phyloP scores from a whole-genome alignment of 2,329 filamentous ascomycete genomes.

The Colletotrichum sp. region DNA sequence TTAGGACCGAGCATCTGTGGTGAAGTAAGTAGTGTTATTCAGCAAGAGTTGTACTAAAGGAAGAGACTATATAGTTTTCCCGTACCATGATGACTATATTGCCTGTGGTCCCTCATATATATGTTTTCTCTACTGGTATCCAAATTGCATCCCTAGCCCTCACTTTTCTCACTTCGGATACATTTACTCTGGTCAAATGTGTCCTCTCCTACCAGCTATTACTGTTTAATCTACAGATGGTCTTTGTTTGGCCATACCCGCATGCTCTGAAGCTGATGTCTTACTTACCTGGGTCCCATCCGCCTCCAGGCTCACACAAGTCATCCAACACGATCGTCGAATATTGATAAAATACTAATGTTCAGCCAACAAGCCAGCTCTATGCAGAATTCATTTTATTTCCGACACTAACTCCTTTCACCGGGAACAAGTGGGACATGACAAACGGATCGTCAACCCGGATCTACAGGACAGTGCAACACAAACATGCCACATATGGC shows the following conservation, averaged over 20 bases:
- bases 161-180: neutral
- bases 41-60: neutral
- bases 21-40: neutral
- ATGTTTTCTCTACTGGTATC: neutral
- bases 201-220: neutral
- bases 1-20: neutral
- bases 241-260: neutral
- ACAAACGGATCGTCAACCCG: neutral
- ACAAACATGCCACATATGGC: neutral
- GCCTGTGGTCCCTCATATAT: neutral
- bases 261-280: neutral
- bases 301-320: neutral
- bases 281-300: neutral
- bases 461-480: neutral
- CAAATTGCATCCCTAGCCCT: neutral
- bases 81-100: neutral
- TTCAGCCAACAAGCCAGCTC: neutral
- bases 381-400: neutral
- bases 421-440: neutral
- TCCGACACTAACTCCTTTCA: neutral
- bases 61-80: neutral
- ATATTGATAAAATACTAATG: neutral
- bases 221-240: neutral
- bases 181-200: neutral
- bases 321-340: neutral